These are phyloP conservation scores for Dovyalis caffra DNA, from an alignment of 345 rosid genomes.

Conservation along the genomic window DNA sequence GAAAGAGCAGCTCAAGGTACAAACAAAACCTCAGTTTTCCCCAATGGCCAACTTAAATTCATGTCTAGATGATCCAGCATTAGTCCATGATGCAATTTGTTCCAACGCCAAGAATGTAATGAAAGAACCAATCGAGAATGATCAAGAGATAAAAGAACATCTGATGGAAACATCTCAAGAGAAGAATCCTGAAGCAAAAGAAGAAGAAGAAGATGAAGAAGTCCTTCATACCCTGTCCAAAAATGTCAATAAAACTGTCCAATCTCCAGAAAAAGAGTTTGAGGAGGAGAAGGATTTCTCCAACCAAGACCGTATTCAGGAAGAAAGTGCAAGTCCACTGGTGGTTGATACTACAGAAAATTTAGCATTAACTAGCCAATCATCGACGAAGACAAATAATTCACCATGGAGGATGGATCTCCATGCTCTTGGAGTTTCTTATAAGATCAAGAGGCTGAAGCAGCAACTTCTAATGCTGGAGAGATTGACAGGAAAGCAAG, in stretches of 20 bases:
- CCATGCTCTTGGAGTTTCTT: conserved; percentile 90
- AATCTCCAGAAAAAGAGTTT: conserved; percentile 55
- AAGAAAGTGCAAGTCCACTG: conserved; percentile 30
- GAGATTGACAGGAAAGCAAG: conserved; percentile 66
- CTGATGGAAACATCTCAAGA: conserved; percentile 25
- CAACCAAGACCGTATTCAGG: conserved; percentile 21
- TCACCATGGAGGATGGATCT: conserved; percentile 79
- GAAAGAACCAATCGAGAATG: conserved; percentile 37
- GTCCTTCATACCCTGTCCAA: conserved; percentile 10
- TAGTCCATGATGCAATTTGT: conserved; percentile 30
- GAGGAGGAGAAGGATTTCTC: conserved; percentile 43
- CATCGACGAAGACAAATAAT: conserved; percentile 33
- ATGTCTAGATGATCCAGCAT: conserved; percentile 31
- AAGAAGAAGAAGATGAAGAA: conserved; percentile 10
- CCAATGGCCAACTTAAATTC: conserved; percentile 33
- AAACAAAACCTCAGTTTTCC: conserved; percentile 29
- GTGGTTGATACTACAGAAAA: conserved; percentile 25
- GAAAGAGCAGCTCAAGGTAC: conserved; percentile 41
- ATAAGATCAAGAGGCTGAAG: conserved; percentile 88
- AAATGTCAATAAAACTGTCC: conserved; percentile 26
- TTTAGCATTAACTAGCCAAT: conserved; percentile 29
- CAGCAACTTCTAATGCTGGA: conserved; percentile 88
- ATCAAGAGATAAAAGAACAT: conserved; percentile 29
- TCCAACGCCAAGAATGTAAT: conserved; percentile 38
- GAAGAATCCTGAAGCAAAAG: conserved; percentile 32